These are phyloP conservation scores for Emiliania huxleyi DNA, from an alignment of 78 protist genomes.

Conservation along the genomic window DNA sequence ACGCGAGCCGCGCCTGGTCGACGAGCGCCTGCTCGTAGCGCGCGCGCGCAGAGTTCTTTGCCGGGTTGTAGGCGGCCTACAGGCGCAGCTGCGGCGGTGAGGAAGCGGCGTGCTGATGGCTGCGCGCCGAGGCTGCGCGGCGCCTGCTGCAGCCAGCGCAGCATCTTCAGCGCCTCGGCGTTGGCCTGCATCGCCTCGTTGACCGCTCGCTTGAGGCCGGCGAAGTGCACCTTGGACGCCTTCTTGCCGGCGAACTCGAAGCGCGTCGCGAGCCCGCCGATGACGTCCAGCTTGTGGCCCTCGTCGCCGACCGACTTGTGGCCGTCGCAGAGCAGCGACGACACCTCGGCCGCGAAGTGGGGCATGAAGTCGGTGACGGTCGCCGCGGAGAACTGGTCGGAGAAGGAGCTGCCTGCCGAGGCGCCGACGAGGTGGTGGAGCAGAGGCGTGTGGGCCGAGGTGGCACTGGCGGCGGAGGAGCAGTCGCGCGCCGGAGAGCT, in stretches of 20 bases:
- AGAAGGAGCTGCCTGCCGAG: too few species aligned
- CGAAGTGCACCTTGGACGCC: too few species aligned
- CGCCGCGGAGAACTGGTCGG: background rate
- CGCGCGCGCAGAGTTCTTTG: background rate
- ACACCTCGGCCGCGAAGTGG: background rate
- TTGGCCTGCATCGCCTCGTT: background rate
- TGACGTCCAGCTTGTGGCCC: background rate
- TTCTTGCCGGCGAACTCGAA: too few species aligned
- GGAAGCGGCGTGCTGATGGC: too few species aligned
- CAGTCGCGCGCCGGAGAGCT: background rate
- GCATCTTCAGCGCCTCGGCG: background rate
- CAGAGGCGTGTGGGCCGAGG: too few species aligned
- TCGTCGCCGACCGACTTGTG: background rate
- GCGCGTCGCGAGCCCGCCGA: background rate
- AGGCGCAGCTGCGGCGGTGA: too few species aligned
- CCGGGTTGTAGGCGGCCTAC: too few species aligned
- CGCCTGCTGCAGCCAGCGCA: background rate
- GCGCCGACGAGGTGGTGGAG: too few species aligned
- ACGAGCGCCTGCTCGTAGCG: background rate
- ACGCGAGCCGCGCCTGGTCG: background rate
- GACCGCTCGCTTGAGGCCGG: background rate
- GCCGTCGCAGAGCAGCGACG: background rate
- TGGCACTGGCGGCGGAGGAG: background rate
- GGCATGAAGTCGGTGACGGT: background rate
- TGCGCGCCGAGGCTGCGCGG: background rate